Evolutionary conservation across 768 basidiomycete genomes (phyloP).

Genomic region (Gymnopilus dilepis): DNA sequence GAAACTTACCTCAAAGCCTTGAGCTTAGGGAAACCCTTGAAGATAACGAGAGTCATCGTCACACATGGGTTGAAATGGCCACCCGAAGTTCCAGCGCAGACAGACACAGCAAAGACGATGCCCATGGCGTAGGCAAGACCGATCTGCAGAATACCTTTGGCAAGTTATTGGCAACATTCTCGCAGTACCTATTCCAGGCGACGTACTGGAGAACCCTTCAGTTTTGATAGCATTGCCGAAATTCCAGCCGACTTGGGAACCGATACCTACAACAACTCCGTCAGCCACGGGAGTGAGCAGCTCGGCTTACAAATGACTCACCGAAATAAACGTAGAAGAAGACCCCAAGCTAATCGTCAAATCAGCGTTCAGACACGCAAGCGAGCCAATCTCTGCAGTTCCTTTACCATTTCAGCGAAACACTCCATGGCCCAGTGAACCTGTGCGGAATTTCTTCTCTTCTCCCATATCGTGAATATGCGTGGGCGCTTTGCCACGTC

Average conservation of each 20-base stretch:
- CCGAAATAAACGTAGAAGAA: conserved; percentile 67
- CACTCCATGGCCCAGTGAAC: conserved; percentile 62
- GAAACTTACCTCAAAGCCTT: conserved; percentile 56
- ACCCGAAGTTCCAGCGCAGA: conserved; percentile 59
- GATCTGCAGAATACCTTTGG: conserved; percentile 57
- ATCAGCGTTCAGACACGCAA: neutral
- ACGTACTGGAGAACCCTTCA: conserved; percentile 56
- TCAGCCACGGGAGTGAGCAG: neutral
- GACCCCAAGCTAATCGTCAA: conserved; percentile 53
- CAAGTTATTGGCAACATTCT: conserved; percentile 1
- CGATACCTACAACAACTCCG: conserved; percentile 45
- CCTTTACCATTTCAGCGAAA: conserved; percentile 62
- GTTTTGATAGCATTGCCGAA: conserved; percentile 50
- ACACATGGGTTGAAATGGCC: conserved; percentile 73
- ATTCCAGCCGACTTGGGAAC: conserved; percentile 55
- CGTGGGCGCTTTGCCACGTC: conserved; percentile 46
- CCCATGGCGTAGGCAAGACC: conserved; percentile 65
- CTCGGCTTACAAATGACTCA: conserved; percentile 22
- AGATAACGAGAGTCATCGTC: conserved; percentile 55
- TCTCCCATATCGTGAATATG: conserved; percentile 56
- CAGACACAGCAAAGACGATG: conserved; percentile 59
- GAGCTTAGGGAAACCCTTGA: conserved; percentile 56
- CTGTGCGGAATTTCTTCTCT: conserved; percentile 41
- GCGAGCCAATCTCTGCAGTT: neutral
- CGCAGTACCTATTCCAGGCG: neutral